Base-by-base conservation (phyloP, 2,329 filamentous ascomycete genomes). In the Fusarium sp. region DNA sequence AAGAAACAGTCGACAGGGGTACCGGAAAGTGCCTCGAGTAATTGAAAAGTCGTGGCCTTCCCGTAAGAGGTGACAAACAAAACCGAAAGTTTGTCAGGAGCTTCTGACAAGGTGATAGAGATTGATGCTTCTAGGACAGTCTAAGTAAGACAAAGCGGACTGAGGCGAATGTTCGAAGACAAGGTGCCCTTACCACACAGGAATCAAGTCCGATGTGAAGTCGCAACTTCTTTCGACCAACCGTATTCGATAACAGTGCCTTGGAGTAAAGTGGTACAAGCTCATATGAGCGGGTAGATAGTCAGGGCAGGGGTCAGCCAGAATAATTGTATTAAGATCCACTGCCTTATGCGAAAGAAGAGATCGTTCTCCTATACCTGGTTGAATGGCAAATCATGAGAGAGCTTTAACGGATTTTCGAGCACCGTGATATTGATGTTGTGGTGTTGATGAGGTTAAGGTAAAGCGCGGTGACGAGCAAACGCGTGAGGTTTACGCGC, bases 401-500 rank as follows among this genome's bases (percentile, higher is more conserved):
- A 30, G 28, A 17, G n/a, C 38, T 30, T 15, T 17, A 44, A 24
- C 17, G 17, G 10, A 18, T 8, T 22, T n/a, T 28, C 28, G 24
- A 42, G 45, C 26, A 38, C 39, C 45, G 50, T 42, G 28, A 42
- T 42, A 22, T 32, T 38, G n/a, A 24, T 32, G n/a, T n/a, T 50
- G 24, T 48, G n/a, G 20, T 15, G n/a, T 39, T 35, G 51, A 39
- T 45, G 30, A 26, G 22, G 8, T 39, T 42, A 38, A 51, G 32
- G 36, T n/a, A 18, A 66, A 56, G 32, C 50, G 18, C 38, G 36
- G 36, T 69, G 51, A 50, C 32, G 47, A n/a, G 30, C 36, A 54
- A 66, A 73, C 76, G 66, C 73, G 73, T 73, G 70, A 75, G 71
- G 59, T 73, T 53, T 35, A 35, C 61, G 66, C 70, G 72, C 59